Percentiles rank a stretch among this genome's conserved stretches.
Evolutionary conservation across 371 early-diverging fungal genomes (phyloP).

Genomic region (Batrachochytrium dendrobatidis): DNA sequence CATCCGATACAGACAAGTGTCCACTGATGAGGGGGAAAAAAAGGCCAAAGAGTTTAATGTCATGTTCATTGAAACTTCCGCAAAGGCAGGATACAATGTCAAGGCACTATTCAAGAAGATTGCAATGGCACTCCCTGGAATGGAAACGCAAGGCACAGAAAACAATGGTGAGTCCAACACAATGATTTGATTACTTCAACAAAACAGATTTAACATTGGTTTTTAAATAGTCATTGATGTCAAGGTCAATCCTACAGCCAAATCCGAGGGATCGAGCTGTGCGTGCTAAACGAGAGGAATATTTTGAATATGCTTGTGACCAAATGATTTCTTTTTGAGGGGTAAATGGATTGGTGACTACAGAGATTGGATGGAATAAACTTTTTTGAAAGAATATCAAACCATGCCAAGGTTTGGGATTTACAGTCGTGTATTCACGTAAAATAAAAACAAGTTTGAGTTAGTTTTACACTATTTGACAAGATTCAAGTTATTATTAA

Average conservation of each 20-base stretch:
- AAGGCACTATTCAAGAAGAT: slow-evolving; percentile 93
- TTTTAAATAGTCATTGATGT: slow-evolving; percentile 33
- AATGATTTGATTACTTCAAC: slow-evolving; percentile 19
- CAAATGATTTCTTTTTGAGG: no score
- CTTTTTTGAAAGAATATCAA: no score
- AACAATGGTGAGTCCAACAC: slow-evolving; percentile 12
- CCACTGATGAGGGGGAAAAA: slow-evolving; percentile 94
- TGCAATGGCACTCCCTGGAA: slow-evolving; percentile 89
- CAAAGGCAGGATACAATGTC: slow-evolving; percentile 94
- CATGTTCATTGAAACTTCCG: slow-evolving; percentile 95
- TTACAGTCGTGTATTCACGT: no score
- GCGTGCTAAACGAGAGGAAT: slow-evolving; percentile 21
- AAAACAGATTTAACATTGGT: not conserved
- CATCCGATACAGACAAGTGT: slow-evolving; percentile 64
- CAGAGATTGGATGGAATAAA: no score
- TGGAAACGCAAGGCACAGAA: slow-evolving; percentile 45
- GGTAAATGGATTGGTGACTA: no score
- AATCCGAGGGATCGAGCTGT: slow-evolving; percentile 34
- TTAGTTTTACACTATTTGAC: no score
- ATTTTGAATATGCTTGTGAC: no score
- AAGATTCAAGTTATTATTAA: no score
- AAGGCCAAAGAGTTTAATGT: slow-evolving; percentile 89
- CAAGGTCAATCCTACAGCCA: slow-evolving; percentile 23
- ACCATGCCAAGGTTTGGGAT: no score
- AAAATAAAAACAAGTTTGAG: no score